Conservation (phyloP, 148 eudicot species). For the Persicaria maculosa region DNA sequence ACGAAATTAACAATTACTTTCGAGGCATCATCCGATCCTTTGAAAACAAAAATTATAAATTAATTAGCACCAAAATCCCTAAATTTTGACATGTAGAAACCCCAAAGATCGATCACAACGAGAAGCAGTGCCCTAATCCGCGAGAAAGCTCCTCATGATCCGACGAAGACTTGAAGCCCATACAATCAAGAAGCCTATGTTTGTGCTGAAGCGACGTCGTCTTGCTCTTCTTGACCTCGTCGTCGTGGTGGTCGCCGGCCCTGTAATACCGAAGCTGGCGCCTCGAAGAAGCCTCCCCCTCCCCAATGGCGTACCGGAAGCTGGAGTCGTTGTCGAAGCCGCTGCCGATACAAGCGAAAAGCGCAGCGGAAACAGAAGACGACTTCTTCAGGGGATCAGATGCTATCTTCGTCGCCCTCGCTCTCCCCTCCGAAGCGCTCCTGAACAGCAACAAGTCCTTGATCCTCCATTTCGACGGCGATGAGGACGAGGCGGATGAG, state of each 20-base stretch:
- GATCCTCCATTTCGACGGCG: constrained; percentile 44
- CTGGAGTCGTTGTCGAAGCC: not conserved
- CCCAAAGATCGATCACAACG: not conserved
- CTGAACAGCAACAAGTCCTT: constrained; percentile 67
- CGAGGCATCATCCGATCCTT: too few relatives aligned
- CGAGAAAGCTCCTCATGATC: not conserved
- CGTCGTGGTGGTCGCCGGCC: constrained; percentile 12
- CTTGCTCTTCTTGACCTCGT: constrained; percentile 25
- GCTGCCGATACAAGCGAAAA: not conserved
- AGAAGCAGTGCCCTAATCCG: constrained; percentile 4
- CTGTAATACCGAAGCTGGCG: constrained; percentile 1
- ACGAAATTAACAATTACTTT: too few relatives aligned
- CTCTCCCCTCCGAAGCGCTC: constrained; percentile 76
- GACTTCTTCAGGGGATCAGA: constrained; percentile 27
- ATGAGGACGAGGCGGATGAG: constrained; percentile 18
- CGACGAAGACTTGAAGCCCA: constrained; percentile 12
- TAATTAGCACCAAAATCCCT: too few relatives aligned
- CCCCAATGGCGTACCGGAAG: not conserved
- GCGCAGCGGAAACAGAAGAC: not conserved
- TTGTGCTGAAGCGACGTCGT: constrained; percentile 26
- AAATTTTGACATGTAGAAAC: too few relatives aligned
- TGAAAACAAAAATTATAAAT: too few relatives aligned
- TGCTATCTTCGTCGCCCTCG: constrained; percentile 3
- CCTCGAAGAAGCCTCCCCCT: not conserved
- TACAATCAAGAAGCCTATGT: constrained; percentile 24